Conservation (phyloP, 345 rosid species). For the Syzygium jambos region DNA sequence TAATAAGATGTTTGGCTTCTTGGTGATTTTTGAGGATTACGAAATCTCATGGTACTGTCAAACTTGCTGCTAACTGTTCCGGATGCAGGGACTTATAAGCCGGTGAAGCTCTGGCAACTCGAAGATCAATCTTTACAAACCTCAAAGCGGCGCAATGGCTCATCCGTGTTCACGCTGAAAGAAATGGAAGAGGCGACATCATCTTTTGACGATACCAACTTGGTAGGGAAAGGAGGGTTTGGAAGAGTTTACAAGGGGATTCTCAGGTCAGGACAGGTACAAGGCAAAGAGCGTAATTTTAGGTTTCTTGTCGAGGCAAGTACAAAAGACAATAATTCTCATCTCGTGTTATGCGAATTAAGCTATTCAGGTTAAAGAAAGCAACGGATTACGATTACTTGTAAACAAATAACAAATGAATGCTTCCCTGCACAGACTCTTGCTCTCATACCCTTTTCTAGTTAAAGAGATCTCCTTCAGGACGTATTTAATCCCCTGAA, state of each 20-base stretch:
- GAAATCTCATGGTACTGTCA: background rate
- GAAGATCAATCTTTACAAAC: constrained; percentile 44
- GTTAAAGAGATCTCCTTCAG: background rate
- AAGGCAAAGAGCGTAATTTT: background rate
- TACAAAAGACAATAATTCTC: background rate
- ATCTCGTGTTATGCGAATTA: background rate
- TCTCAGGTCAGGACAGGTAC: constrained; percentile 83
- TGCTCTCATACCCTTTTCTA: background rate
- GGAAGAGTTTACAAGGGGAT: constrained; percentile 83
- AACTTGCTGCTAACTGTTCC: background rate
- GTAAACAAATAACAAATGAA: background rate
- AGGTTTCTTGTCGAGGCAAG: background rate
- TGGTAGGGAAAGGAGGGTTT: constrained; percentile 88
- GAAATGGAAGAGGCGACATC: constrained; percentile 88
- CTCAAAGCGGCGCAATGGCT: constrained; percentile 43
- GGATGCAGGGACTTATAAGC: constrained; percentile 65
- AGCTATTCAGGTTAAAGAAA: background rate
- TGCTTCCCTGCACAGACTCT: background rate
- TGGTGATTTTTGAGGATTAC: background rate
- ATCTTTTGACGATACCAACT: constrained; percentile 59
- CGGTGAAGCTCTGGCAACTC: constrained; percentile 60
- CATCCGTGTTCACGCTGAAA: constrained; percentile 76
- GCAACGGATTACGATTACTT: background rate
- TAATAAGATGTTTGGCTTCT: background rate
- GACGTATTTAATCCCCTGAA: background rate